Evolutionary conservation across 306 rosid species (phyloP).

Genomic region (Prinsepia uniflora): DNA sequence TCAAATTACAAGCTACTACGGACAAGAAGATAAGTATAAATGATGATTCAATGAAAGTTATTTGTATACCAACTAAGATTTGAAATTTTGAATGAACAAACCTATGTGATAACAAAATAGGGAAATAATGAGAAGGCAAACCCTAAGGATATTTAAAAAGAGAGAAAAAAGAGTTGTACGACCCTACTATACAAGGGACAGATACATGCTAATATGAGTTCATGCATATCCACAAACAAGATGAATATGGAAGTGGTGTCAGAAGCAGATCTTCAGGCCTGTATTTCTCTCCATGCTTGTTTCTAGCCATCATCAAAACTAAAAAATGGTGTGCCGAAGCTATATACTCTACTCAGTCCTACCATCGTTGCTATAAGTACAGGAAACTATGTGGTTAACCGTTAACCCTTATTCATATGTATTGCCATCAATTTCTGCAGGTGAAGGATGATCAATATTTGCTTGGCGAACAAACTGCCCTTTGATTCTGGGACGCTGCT

Average conservation of each 20-base stretch:
- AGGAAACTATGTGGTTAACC: slow-evolving; percentile 30
- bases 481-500: slow-evolving; percentile 94
- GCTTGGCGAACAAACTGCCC: slow-evolving; percentile 91
- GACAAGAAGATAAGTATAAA: not conserved
- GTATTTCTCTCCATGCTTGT: slow-evolving; percentile 19
- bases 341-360: slow-evolving; percentile 16
- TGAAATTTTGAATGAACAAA: slow-evolving; percentile 24
- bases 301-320: slow-evolving; percentile 25
- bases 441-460: slow-evolving; percentile 36
- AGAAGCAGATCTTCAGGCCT: slow-evolving; percentile 33
- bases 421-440: slow-evolving; percentile 37
- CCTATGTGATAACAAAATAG: slow-evolving; percentile 30
- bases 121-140: slow-evolving; percentile 9
- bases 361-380: slow-evolving; percentile 10
- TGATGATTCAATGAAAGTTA: not conserved
- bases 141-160: not conserved
- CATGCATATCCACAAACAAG: not conserved
- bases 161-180: slow-evolving; percentile 18
- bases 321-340: slow-evolving; percentile 13
- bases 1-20: not conserved
- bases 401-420: slow-evolving; percentile 25
- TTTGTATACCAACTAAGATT: slow-evolving; percentile 4
- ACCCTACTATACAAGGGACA: slow-evolving; percentile 21
- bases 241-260: slow-evolving; percentile 20
- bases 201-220: not conserved